Base-by-base conservation (phyloP, 1,284 basidiomycete species). In the Apiotrichum sp. region DNA sequence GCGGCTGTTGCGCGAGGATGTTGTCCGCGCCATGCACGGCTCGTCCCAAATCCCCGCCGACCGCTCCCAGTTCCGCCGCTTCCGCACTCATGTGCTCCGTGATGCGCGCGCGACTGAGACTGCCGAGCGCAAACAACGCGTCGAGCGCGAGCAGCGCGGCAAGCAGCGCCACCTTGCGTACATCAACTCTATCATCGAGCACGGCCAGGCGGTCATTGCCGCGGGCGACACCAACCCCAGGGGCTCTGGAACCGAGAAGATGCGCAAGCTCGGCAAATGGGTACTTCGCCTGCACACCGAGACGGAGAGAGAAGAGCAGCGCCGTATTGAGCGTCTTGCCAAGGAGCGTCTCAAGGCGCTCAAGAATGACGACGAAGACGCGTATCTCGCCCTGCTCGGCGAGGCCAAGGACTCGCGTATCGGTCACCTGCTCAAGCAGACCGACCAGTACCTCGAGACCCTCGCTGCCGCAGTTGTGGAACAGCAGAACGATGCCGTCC, bases 391-490 rank as follows among this genome's bases (percentile, higher is more conserved):
- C 74, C 87, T 99, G 67, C 93, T 99, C 69, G 96, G 98, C 77
- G 97, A 95, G 40, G 96, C 95, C 61, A 99, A 98, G 77, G 96
- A 98, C 70, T 98, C 95, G 13, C 89, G 96, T 79, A 98, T 99
- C 77, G 96, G 93, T 0, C 96, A 98, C 77, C 80, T 98, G 33
- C 79, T 98, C 58, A 82, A 88, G 50, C 95, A 98, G 79, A 99
- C 96, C 13, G 95, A 98, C 69, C 76, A 86, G 1, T 99, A 95
- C 78, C 85, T 98, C 64, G 93, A 98, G 73, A 92, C 88, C 10
- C 85, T 99, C 32, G 90, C 93, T 0, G 89, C 93, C 60, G 93
- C 93, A 33, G 93, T 99, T 57, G 84, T 88, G 59, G 89, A 89
- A 11, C 95, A 98, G 76, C 95, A 98, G 79, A 88, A 83, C 61